A percentile compares a stretch with the other conserved stretches of the same genome.
phyloP scores from a whole-genome alignment of 1,139 yeast species.

The Sugiyamaella novakii region DNA sequence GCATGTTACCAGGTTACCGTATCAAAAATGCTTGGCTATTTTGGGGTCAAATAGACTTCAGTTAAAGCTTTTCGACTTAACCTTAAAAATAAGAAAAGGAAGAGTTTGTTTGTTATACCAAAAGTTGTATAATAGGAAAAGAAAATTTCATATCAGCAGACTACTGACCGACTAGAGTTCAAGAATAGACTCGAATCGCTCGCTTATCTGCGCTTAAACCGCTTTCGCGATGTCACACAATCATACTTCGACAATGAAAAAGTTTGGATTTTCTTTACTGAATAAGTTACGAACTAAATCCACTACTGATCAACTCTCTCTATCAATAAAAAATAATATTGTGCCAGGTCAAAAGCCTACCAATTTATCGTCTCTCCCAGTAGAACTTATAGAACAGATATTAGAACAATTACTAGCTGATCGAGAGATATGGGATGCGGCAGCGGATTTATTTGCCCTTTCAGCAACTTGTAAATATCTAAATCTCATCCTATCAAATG shows the following conservation, averaged over 20 bases:
- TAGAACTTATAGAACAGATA: constrained; percentile 16
- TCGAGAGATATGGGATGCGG: constrained; percentile 1
- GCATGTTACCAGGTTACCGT: no score
- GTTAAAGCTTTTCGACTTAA: no score
- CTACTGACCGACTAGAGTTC: no score
- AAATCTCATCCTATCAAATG: constrained; percentile 17
- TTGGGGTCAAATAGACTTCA: no score
- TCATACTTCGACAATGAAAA: constrained; percentile 4
- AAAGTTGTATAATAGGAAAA: no score
- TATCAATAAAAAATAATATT: not conserved
- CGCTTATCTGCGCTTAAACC: no score
- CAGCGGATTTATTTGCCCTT: constrained; percentile 22
- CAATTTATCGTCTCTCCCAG: constrained; percentile 11
- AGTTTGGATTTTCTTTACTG: constrained; percentile 5
- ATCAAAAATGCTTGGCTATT: constrained; percentile 1
- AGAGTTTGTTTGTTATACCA: no score
- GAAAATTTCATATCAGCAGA: no score
- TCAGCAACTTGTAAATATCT: constrained; percentile 25
- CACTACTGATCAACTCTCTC: not conserved
- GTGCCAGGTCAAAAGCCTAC: not conserved
- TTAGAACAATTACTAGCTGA: constrained; percentile 15
- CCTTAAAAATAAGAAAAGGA: no score
- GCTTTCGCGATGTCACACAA: no score
- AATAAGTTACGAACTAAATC: constrained; percentile 6
- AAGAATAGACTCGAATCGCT: not conserved